Conservation (phyloP, 1,284 basidiomycete genomes). For the Retiboletus flavoniger region DNA sequence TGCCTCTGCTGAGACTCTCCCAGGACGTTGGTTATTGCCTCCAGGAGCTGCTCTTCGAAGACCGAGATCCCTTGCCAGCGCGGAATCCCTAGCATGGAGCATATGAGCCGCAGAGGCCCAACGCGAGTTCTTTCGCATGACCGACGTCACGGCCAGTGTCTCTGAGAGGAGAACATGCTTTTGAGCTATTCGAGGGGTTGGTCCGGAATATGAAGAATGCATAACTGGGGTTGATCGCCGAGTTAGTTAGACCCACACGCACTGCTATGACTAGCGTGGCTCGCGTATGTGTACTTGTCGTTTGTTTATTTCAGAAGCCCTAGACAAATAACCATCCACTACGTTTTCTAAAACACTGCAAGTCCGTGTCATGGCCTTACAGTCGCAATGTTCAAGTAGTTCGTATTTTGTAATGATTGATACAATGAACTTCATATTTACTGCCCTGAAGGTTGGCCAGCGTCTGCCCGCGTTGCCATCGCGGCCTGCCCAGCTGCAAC, state of each 20-base stretch:
- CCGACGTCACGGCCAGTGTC: slow-evolving; percentile 88
- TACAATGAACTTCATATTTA: slow-evolving; percentile 26
- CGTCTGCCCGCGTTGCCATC: slow-evolving; percentile 63
- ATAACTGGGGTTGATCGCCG: slow-evolving; percentile 9
- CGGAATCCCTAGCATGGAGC: slow-evolving; percentile 58
- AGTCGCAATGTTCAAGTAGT: not conserved
- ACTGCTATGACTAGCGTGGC: not conserved
- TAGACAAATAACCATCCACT: slow-evolving; percentile 20
- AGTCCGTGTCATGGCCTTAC: not conserved
- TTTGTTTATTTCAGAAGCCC: slow-evolving; percentile 23
- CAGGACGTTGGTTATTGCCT: slow-evolving; percentile 39
- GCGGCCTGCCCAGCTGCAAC: slow-evolving; percentile 77
- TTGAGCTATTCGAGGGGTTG: slow-evolving; percentile 41
- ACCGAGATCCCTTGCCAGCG: slow-evolving; percentile 70
- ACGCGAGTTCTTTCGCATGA: slow-evolving; percentile 96
- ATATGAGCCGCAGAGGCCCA: slow-evolving; percentile 77
- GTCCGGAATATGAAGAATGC: slow-evolving; percentile 12
- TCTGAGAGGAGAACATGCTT: slow-evolving; percentile 85
- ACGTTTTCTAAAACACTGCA: not conserved
- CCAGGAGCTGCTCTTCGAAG: slow-evolving; percentile 58
- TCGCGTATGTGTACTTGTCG: slow-evolving; percentile 2
- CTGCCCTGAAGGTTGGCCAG: slow-evolving; percentile 41
- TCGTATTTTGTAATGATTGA: slow-evolving; percentile 10
- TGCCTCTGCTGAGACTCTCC: slow-evolving; percentile 58
- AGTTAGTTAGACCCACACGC: not conserved